These are phyloP conservation scores for Apophysomyces variabilis DNA, from an alignment of 371 early-diverging fungal genomes.

Conservation along the genomic window DNA sequence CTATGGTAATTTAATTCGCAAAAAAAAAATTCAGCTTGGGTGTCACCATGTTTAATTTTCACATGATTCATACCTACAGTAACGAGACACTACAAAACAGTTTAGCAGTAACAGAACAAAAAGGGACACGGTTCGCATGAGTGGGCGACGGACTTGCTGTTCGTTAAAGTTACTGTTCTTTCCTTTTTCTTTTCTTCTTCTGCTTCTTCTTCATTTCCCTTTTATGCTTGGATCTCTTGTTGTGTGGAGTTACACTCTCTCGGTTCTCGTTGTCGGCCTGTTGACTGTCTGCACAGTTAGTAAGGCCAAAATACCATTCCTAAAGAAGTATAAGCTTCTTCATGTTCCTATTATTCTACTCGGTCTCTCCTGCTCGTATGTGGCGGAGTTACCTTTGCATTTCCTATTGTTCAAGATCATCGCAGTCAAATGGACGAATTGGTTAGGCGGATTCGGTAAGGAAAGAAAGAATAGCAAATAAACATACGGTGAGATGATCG, in stretches of 20 bases:
- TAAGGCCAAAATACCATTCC: background rate
- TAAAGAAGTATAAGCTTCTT: background rate
- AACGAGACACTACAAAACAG: too few species aligned
- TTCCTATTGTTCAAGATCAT: slow-evolving; percentile 25
- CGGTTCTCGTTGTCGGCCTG: slow-evolving; percentile 8
- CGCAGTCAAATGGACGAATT: slow-evolving; percentile 11
- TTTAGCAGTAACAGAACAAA: too few species aligned
- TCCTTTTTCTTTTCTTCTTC: background rate
- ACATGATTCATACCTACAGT: too few species aligned
- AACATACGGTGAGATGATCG: background rate
- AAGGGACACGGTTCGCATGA: too few species aligned
- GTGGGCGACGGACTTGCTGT: too few species aligned
- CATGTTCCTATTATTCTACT: slow-evolving; percentile 12
- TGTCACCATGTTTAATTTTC: too few species aligned
- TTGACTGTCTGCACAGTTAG: slow-evolving; percentile 11
- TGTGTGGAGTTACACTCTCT: slow-evolving; percentile 21
- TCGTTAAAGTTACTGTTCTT: background rate
- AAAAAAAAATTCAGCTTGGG: background rate
- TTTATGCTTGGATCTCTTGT: slow-evolving; percentile 14
- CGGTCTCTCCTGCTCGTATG: slow-evolving; percentile 18
- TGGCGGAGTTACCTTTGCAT: slow-evolving; percentile 39
- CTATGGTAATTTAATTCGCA: background rate
- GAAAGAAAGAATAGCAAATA: background rate
- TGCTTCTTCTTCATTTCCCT: background rate
- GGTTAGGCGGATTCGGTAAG: slow-evolving; percentile 41